A percentile compares a stretch with the other conserved stretches of the same genome.
Conservation (phyloP, 2,329 filamentous ascomycete species). For the Monosporascus sp. region DNA sequence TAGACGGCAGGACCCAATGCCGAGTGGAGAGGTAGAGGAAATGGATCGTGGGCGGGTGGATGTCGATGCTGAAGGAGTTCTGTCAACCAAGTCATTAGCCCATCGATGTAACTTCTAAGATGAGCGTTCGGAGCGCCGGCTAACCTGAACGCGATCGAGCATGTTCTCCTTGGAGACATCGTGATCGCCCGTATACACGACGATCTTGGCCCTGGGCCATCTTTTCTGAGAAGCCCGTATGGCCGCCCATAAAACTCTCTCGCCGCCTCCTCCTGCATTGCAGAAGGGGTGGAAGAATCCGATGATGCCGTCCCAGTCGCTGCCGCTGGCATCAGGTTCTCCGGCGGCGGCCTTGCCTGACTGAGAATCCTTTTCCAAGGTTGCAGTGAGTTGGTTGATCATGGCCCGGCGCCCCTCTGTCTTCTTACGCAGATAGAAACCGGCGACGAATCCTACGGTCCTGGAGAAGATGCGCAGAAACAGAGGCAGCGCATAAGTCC, state of each 20-base stretch:
- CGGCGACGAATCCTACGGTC: constrained; percentile 39
- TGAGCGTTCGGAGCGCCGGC: constrained; percentile 13
- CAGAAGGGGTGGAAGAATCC: constrained; percentile 99
- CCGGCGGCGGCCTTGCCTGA: constrained; percentile 20
- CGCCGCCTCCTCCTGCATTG: constrained; percentile 93
- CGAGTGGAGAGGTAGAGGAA: constrained; percentile 90
- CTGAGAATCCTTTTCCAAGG: constrained; percentile 32
- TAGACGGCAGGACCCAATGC: constrained; percentile 77
- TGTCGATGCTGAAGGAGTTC: constrained; percentile 86
- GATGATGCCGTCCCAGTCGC: constrained; percentile 76
- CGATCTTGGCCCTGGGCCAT: constrained; percentile 83
- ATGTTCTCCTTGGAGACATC: constrained; percentile 78
- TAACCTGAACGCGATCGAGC: constrained; percentile 67
- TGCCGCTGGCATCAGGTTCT: constrained; percentile 63
- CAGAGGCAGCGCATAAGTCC: constrained; percentile 24
- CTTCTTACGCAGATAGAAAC: constrained; percentile 57
- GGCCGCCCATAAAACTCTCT: constrained; percentile 93
- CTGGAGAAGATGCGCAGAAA: constrained; percentile 32
- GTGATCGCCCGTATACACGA: constrained; percentile 94
- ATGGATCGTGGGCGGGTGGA: constrained; percentile 74
- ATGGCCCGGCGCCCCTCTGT: constrained; percentile 56
- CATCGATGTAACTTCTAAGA: not conserved
- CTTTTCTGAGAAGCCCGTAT: constrained; percentile 83
- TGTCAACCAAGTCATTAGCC: constrained; percentile 27
- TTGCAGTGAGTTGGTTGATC: constrained; percentile 47